Evolutionary conservation across 805 yeast genomes (phyloP).

Genomic region (Kuraishia floccosa): DNA sequence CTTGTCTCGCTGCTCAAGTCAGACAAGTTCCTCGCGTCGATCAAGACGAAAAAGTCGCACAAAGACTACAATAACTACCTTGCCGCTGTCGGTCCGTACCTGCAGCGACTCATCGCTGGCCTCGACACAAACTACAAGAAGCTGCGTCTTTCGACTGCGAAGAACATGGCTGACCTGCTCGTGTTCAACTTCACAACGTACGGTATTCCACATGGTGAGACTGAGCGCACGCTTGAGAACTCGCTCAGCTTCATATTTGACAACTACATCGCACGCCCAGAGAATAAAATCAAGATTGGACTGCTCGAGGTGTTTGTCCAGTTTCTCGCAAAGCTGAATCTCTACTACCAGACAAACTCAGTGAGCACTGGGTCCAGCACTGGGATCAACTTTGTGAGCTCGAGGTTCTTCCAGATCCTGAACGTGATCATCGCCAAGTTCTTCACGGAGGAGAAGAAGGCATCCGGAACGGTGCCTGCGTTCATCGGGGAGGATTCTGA

Average conservation of each 20-base stretch:
- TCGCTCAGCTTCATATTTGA: conserved; percentile 11
- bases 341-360: conserved; percentile 17
- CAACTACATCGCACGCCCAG: conserved; percentile 5
- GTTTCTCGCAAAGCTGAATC: conserved; percentile 16
- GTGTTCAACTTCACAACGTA: conserved; percentile 17
- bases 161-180: conserved; percentile 18
- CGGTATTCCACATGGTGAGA: conserved; percentile 14
- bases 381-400: conserved; percentile 18
- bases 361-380: conserved; percentile 10
- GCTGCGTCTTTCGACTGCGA: conserved; percentile 16
- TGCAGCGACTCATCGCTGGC: conserved; percentile 8
- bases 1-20: conserved; percentile 17
- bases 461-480: not conserved
- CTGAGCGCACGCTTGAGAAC: conserved; percentile 12
- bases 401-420: conserved; percentile 5
- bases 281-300: conserved; percentile 11
- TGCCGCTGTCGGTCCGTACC: conserved; percentile 8
- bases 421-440: conserved; percentile 5
- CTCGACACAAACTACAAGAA: conserved; percentile 17
- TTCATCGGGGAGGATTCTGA: not conserved
- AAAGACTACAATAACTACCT: conserved; percentile 11
- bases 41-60: conserved; percentile 13
- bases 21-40: conserved; percentile 14
- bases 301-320: conserved; percentile 17
- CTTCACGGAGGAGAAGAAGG: not conserved